These are phyloP conservation scores for Hydnum rufescens DNA, from an alignment of 768 basidiomycete genomes.

Conservation along the genomic window DNA sequence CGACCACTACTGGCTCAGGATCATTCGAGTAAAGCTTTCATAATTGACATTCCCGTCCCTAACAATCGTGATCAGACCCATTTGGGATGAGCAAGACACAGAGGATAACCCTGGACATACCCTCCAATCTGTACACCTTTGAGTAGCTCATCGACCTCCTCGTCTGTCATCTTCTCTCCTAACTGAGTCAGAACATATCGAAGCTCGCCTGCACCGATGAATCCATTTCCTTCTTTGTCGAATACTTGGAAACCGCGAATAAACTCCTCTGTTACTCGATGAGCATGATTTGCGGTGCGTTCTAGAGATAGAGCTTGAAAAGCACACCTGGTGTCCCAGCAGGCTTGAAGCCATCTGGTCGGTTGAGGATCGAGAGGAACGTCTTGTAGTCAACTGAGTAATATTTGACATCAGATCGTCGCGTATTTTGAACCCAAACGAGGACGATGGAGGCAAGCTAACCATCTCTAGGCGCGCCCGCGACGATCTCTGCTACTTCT, in stretches of 20 bases:
- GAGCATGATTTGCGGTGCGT: background rate
- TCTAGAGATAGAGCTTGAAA: background rate
- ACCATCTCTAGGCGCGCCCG: constrained; percentile 60
- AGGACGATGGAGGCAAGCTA: constrained; percentile 12
- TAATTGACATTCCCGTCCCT: constrained; percentile 97
- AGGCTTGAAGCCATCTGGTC: constrained; percentile 93
- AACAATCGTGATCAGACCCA: too few species aligned
- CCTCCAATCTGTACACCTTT: constrained; percentile 86
- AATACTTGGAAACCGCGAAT: constrained; percentile 99
- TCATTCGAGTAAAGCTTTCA: constrained; percentile 88
- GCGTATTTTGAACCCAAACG: background rate
- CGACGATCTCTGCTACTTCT: constrained; percentile 75
- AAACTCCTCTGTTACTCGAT: constrained; percentile 87
- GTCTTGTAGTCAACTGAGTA: constrained; percentile 72
- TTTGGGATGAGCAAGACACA: too few species aligned
- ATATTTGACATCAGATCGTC: background rate
- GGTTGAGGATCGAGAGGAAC: constrained; percentile 78
- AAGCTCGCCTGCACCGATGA: constrained; percentile 74
- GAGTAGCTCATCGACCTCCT: constrained; percentile 93
- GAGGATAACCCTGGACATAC: constrained; percentile 24
- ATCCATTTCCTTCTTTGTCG: constrained; percentile 86
- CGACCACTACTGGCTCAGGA: constrained; percentile 57
- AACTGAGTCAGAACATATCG: constrained; percentile 89
- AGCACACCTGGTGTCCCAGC: constrained; percentile 78
- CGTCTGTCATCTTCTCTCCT: constrained; percentile 95